phyloP scores from a whole-genome alignment of 75 land plant genomes.

The Selaginella tamariscina region DNA sequence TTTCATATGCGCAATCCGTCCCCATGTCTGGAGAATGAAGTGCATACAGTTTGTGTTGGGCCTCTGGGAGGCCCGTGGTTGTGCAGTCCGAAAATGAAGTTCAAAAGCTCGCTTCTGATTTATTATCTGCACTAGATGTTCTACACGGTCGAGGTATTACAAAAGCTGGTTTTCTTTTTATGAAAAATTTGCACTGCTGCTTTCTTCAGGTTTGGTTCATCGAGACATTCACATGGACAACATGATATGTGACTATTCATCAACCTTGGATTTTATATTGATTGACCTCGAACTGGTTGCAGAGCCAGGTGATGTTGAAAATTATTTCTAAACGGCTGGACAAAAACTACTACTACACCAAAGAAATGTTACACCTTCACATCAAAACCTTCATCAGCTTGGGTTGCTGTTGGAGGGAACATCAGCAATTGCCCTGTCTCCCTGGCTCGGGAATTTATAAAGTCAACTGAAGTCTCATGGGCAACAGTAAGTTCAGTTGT shows the following conservation, averaged over 20 bases:
- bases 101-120: background rate
- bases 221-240: background rate
- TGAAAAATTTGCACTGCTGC: background rate
- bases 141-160: background rate
- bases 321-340: background rate
- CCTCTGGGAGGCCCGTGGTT: no score
- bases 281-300: background rate
- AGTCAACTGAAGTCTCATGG: background rate
- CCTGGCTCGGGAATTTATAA: background rate
- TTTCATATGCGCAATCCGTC: no score
- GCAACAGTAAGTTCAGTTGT: background rate
- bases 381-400: background rate
- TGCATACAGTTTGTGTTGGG: no score
- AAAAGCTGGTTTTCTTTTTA: background rate
- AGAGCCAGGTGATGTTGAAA: background rate
- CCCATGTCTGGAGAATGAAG: no score
- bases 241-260: background rate
- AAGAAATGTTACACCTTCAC: background rate
- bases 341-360: background rate
- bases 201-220: conserved; percentile 1
- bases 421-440: background rate
- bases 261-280: background rate
- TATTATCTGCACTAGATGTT: background rate
- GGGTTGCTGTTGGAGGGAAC: background rate
- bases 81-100: no score